Evolutionary conservation across 768 basidiomycete species (phyloP).

Genomic region (Suillus weaverae): DNA sequence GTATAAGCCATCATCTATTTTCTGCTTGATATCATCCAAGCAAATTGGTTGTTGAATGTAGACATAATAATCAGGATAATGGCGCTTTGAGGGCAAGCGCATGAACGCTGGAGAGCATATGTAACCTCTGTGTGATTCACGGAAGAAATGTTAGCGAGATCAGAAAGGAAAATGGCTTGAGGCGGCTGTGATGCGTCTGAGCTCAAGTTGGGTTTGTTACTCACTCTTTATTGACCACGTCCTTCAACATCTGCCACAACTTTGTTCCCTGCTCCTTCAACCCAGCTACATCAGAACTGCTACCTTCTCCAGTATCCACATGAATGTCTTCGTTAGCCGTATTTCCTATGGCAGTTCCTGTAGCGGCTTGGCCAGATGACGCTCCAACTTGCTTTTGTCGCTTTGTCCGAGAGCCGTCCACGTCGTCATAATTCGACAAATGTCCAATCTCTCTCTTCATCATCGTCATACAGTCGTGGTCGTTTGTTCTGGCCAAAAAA

Average conservation of each 20-base stretch:
- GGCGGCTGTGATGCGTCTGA: slow-evolving; percentile 21
- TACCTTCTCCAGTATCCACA: slow-evolving; percentile 22
- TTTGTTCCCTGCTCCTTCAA: slow-evolving; percentile 68
- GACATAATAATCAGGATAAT: slow-evolving; percentile 85
- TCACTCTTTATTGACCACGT: slow-evolving; percentile 87
- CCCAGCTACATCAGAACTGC: slow-evolving; percentile 24
- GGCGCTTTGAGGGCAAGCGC: slow-evolving; percentile 66
- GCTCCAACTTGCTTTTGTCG: slow-evolving; percentile 46
- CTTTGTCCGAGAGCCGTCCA: slow-evolving; percentile 50
- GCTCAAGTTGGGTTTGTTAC: slow-evolving; percentile 49
- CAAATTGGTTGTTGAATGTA: slow-evolving; percentile 82
- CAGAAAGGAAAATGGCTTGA: slow-evolving; percentile 44
- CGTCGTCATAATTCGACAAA: slow-evolving; percentile 38
- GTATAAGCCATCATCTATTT: slow-evolving; percentile 62
- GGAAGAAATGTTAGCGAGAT: slow-evolving; percentile 33
- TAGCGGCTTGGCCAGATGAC: slow-evolving; percentile 43
- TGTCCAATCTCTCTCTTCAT: slow-evolving; percentile 52
- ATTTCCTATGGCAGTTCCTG: slow-evolving; percentile 32
- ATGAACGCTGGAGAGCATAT: slow-evolving; percentile 64
- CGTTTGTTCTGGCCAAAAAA: slow-evolving; percentile 13
- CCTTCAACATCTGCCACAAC: slow-evolving; percentile 78
- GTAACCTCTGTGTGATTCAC: slow-evolving; percentile 53
- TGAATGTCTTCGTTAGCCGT: slow-evolving; percentile 24
- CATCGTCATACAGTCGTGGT: slow-evolving; percentile 29
- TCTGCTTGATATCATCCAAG: slow-evolving; percentile 84